phyloP scores from a whole-genome alignment of 805 yeast genomes.

The Saccharomycopsis oosterbeekiorum region DNA sequence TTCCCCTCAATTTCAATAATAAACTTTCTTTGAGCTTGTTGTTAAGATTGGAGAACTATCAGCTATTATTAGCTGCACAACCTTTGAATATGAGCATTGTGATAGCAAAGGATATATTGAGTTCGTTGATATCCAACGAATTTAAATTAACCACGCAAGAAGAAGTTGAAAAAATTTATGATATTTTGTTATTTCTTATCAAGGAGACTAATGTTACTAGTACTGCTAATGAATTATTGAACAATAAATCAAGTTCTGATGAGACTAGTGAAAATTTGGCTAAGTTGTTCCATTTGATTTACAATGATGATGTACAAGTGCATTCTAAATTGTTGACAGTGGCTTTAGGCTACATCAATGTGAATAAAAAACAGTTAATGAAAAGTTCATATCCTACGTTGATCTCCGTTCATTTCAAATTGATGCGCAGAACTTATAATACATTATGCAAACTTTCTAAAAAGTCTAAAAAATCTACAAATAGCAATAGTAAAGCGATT shows the following conservation, averaged over 20 bases:
- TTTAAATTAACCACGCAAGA: conserved; percentile 32
- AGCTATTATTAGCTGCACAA: conserved; percentile 45
- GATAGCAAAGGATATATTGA: conserved; percentile 52
- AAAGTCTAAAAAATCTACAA: conserved; percentile 20
- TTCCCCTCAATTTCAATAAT: conserved; percentile 34
- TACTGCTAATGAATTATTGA: conserved; percentile 20
- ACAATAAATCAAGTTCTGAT: conserved; percentile 20
- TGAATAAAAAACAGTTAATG: conserved; percentile 45
- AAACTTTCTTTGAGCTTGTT: conserved; percentile 23
- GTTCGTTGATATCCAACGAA: conserved; percentile 37
- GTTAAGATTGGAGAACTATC: conserved; percentile 39
- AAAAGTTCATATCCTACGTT: conserved; percentile 70
- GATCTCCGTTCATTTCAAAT: conserved; percentile 47
- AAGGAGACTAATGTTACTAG: conserved; percentile 23
- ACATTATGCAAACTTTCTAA: conserved; percentile 20
- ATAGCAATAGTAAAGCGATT: conserved; percentile 19
- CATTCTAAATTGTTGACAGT: conserved; percentile 37
- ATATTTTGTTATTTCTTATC: conserved; percentile 47
- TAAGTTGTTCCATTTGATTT: conserved; percentile 56
- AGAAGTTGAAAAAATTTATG: conserved; percentile 51
- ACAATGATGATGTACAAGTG: conserved; percentile 36
- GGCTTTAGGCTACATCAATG: conserved; percentile 36
- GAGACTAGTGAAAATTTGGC: conserved; percentile 33
- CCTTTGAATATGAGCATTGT: conserved; percentile 41
- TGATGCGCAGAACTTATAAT: conserved; percentile 41